A percentile compares a stretch with the other conserved stretches of the same genome.
phyloP scores from a whole-genome alignment of 257 asterid genomes.

The Solanum stenotomum region DNA sequence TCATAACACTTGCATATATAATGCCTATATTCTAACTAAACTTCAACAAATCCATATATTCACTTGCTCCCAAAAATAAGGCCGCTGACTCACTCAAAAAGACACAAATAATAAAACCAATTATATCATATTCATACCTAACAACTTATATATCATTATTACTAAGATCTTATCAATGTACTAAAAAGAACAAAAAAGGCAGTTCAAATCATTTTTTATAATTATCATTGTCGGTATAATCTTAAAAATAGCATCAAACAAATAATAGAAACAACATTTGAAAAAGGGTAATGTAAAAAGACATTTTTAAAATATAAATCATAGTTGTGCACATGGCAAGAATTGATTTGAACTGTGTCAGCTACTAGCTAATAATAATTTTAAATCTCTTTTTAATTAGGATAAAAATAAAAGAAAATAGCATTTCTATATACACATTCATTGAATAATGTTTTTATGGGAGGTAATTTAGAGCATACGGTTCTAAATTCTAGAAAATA shows the following conservation, averaged over 20 bases:
- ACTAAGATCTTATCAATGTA: constrained; percentile 5
- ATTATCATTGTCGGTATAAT: not conserved
- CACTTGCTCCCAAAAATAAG: not conserved
- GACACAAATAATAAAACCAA: too few relatives aligned
- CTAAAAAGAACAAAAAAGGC: not conserved
- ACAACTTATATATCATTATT: constrained; percentile 6
- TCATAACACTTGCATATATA: not conserved
- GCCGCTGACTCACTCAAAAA: too few relatives aligned
- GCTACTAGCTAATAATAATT: not conserved
- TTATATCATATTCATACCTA: constrained; percentile 8
- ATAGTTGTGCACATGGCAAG: not conserved
- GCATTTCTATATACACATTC: not conserved
- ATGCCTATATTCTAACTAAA: not conserved
- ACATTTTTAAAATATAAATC: not conserved
- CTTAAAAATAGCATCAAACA: not conserved
- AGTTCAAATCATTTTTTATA: constrained; percentile 1
- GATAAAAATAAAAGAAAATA: too few relatives aligned
- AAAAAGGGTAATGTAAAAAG: not conserved
- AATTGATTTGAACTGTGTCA: not conserved
- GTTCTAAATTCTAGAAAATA: not conserved
- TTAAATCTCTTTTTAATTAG: not conserved
- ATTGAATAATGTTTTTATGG: not conserved
- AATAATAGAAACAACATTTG: constrained; percentile 1
- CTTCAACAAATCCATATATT: constrained; percentile 32
- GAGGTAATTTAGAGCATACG: not conserved